Base-by-base conservation (phyloP, 805 yeast genomes). In the Priceomyces melissophilus region DNA sequence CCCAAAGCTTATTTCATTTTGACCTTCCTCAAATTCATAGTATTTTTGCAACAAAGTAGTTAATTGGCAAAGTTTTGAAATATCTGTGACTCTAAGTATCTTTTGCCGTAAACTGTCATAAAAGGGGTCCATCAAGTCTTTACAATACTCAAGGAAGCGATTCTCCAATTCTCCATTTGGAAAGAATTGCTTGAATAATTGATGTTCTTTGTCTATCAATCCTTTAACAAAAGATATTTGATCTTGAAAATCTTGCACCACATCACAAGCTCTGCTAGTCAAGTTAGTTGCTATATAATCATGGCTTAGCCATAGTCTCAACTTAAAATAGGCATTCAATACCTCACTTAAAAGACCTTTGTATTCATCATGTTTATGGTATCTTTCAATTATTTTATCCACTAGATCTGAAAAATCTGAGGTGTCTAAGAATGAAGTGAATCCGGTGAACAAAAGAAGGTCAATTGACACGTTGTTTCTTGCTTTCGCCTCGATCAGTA, bases 51-150 rank as follows among this genome's bases (percentile, higher is more conserved):
- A 63, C 27, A 87, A 61, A 1, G 85, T 75, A 2, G 89, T 79
- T 32, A 88, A 65, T 53, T 88, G 95, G 61, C 96, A 87, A 16
- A 93, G 63, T 9, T 71, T 71, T 16, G 73, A 69, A 20, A 91
- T 81, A 47, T 80, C 81, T 10, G 75, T 67, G 57, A 90, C 97
- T 43, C 83, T 76, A 32, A 89, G 68, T 1, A 88, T 77, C 36
- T 74, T 70, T 42, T 80, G 76, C 47, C 96, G 72, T 28, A 87
- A 58, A 2, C 71, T 60, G 47, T 86, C 91, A 52, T 89, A 85
- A 17, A 90, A 63, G 0, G 96, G 93, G 29, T 88, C 96, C 26
- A 87, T 69, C 3, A 88, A 51, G 16, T 70, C 72, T 35, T 74
- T 76, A 44, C 85, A 75, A 81, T 87, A 87, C 5, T 65, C 61